Evolutionary conservation across 441 rosid genomes (phyloP).

Genomic region (Populus tomentosa): DNA sequence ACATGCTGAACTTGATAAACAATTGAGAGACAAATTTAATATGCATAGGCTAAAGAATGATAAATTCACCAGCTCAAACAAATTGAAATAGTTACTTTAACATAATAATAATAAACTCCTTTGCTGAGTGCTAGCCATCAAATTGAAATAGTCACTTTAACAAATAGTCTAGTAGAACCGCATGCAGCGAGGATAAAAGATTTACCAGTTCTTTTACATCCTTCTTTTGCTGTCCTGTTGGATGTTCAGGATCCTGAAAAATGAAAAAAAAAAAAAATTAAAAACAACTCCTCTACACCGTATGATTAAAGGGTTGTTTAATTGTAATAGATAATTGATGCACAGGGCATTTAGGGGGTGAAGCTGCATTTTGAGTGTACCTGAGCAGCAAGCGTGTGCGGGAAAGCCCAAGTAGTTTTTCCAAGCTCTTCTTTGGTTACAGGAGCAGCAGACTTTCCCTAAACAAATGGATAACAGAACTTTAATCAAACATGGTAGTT

Average conservation of each 20-base stretch:
- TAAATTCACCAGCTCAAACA: too few species aligned
- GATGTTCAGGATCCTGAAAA: slow-evolving; percentile 86
- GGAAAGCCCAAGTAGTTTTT: slow-evolving; percentile 92
- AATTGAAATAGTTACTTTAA: too few species aligned
- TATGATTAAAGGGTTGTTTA: background rate
- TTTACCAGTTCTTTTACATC: slow-evolving; percentile 87
- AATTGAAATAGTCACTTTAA: background rate
- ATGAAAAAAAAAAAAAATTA: slow-evolving; percentile 11
- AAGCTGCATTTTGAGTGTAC: slow-evolving; percentile 21
- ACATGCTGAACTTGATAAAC: too few species aligned
- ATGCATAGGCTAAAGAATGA: background rate
- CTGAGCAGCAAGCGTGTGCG: slow-evolving; percentile 95
- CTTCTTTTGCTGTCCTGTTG: slow-evolving; percentile 86
- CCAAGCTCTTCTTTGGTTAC: slow-evolving; percentile 92
- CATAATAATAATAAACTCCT: background rate
- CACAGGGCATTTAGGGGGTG: too few species aligned
- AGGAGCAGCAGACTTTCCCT: slow-evolving; percentile 59
- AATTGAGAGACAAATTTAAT: background rate
- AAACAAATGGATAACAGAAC: slow-evolving; percentile 1
- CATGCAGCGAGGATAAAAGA: too few species aligned
- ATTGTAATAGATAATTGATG: too few species aligned
- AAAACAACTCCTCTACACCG: background rate
- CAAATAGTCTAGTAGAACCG: background rate
- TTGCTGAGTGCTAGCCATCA: background rate
- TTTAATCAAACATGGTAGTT: background rate